A percentile compares a stretch with the other conserved stretches of the same genome.
phyloP scores from a whole-genome alignment of 2,329 filamentous ascomycete genomes.

The Colletotrichum sp. region DNA sequence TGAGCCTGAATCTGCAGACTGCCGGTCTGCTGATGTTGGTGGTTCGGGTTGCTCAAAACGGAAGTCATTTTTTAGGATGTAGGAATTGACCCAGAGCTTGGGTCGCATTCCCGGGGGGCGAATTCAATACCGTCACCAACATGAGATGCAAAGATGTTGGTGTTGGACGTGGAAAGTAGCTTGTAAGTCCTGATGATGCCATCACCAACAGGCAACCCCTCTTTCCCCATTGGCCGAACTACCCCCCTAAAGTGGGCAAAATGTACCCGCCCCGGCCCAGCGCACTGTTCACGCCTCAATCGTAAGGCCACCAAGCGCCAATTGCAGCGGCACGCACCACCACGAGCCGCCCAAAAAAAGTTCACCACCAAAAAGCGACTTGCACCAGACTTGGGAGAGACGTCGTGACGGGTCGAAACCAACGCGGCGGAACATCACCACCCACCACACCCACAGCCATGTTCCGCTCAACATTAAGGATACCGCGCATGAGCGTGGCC shows the following conservation, averaged over 20 bases:
- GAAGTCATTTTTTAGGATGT: background rate
- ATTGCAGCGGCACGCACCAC: background rate
- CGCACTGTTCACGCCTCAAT: constrained; percentile 12
- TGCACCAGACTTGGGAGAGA: constrained; percentile 2
- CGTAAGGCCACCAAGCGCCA: constrained; percentile 19
- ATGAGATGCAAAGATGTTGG: background rate
- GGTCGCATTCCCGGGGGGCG: background rate
- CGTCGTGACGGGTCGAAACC: constrained; percentile 3
- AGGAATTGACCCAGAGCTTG: background rate
- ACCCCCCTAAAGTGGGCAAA: background rate
- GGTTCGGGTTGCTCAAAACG: background rate
- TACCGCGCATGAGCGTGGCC: constrained; percentile 46
- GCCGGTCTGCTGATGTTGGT: background rate
- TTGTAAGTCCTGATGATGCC: background rate
- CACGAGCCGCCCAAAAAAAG: constrained; percentile 20
- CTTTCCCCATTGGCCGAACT: background rate
- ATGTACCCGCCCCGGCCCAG: background rate
- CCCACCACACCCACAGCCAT: constrained; percentile 35
- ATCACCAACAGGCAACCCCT: background rate
- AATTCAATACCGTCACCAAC: background rate
- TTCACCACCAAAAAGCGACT: constrained; percentile 19
- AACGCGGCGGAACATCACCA: constrained; percentile 7
- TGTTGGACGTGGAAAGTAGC: background rate
- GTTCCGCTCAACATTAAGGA: constrained; percentile 60
- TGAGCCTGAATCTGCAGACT: background rate